These are phyloP conservation scores for Vachellia pachyceras DNA, from an alignment of 306 rosid species.

Conservation along the genomic window DNA sequence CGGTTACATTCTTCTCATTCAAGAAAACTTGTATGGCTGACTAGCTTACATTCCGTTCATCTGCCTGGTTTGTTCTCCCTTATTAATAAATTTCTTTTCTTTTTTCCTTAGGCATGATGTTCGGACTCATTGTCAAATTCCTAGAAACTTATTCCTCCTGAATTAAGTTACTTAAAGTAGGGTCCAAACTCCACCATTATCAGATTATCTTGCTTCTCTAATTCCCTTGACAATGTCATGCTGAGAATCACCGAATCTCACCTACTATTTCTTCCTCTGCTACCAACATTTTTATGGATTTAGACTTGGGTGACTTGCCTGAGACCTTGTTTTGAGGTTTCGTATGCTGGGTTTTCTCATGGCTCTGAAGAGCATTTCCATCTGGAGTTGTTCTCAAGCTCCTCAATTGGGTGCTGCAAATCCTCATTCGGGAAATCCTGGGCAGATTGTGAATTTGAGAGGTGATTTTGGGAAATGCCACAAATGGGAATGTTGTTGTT, in stretches of 20 bases:
- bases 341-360: slow-evolving; percentile 38
- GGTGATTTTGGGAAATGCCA: slow-evolving; percentile 40
- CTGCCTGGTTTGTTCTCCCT: slow-evolving; percentile 35
- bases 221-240: slow-evolving; percentile 52
- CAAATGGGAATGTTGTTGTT: slow-evolving; percentile 52
- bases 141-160: neutral
- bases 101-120: neutral
- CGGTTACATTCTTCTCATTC: neutral
- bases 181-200: slow-evolving; percentile 24
- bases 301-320: slow-evolving; percentile 35
- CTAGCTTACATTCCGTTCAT: slow-evolving; percentile 51
- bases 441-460: slow-evolving; percentile 45
- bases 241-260: slow-evolving; percentile 45
- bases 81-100: neutral
- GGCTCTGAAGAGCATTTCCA: slow-evolving; percentile 56
- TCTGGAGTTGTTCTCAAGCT: slow-evolving; percentile 48
- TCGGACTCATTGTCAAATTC: neutral
- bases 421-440: slow-evolving; percentile 35
- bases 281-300: slow-evolving; percentile 27
- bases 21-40: slow-evolving; percentile 38
- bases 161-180: neutral
- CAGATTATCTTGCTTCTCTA: slow-evolving; percentile 41
- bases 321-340: slow-evolving; percentile 29
- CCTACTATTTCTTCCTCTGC: slow-evolving; percentile 54
- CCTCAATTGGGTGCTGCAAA: slow-evolving; percentile 44